A percentile compares a stretch with the other conserved stretches of the same genome.
phyloP scores from a whole-genome alignment of 176 grass and related monocot species.

The Phyllostachys edulis region DNA sequence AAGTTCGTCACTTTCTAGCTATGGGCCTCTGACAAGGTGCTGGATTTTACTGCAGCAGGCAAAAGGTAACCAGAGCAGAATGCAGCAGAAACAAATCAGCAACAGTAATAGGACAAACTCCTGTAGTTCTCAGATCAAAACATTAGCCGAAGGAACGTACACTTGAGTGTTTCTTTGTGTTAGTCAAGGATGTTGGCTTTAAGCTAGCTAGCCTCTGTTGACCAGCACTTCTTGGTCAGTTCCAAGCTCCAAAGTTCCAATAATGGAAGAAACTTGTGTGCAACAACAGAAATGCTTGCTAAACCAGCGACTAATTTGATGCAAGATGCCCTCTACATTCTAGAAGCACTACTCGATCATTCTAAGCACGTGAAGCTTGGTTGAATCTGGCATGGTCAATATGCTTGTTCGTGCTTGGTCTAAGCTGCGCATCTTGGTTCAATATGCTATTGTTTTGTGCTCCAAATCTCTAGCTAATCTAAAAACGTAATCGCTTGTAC shows the following conservation, averaged over 20 bases:
- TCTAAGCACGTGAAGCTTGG: background rate
- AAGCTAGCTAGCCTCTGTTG: constrained; percentile 4
- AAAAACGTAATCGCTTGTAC: background rate
- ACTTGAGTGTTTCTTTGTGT: constrained; percentile 2
- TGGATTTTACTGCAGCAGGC: background rate
- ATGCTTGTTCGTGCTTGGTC: background rate
- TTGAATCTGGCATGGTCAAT: background rate
- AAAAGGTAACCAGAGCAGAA: background rate
- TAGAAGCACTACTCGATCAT: background rate
- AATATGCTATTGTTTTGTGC: background rate
- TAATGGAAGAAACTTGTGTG: background rate
- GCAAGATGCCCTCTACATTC: background rate
- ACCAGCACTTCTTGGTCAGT: background rate
- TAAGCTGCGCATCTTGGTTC: background rate
- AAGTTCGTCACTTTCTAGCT: background rate
- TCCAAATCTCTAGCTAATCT: background rate
- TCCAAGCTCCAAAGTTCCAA: constrained; percentile 2
- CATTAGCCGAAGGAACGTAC: background rate
- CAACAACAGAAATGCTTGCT: constrained; percentile 4
- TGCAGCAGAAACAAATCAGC: background rate
- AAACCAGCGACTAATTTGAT: background rate
- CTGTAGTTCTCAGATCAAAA: background rate
- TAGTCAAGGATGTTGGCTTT: background rate
- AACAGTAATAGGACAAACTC: background rate
- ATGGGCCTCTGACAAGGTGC: background rate